Evolutionary conservation across 768 basidiomycete genomes (phyloP), one percentile per base, ranked within the genome.

Genomic region (Inosperma sp.): DNA sequence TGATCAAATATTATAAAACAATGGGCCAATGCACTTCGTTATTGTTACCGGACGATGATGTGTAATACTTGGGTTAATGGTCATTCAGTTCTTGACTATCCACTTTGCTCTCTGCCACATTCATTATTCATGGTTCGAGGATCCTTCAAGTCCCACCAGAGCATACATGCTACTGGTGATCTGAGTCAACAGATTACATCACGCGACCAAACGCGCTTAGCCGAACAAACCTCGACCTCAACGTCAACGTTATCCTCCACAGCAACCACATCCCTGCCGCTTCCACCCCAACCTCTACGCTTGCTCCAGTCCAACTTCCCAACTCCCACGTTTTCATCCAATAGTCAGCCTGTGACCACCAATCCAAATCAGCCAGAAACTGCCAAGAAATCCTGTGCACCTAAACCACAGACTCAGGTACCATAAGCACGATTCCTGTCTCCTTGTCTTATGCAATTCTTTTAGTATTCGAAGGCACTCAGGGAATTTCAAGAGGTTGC

Each of bases 351-450:
- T n/a, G n/a, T n/a, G n/a, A n/a, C n/a, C n/a, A n/a, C n/a, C n/a
- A n/a, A n/a, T n/a, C n/a, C n/a, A n/a, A n/a, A n/a, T n/a, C n/a
- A n/a, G n/a, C n/a, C n/a, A n/a, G n/a, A n/a, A n/a, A n/a, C n/a
- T n/a, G n/a, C n/a, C n/a, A n/a, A n/a, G n/a, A n/a, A n/a, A n/a
- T n/a, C n/a, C n/a, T n/a, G n/a, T n/a, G n/a, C n/a, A n/a, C 40
- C 23, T 14, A 41, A 41, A 26, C 17, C 40, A 22, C 40, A 41
- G 40, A 41, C 40, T 25, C 40, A 41, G 40, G 40, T 41, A 26
- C 14, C 23, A 7, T 25, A n/a, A n/a, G n/a, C n/a, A n/a, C n/a
- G n/a, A n/a, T n/a, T n/a, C n/a, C n/a, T n/a, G n/a, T n/a, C n/a
- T n/a, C n/a, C n/a, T n/a, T n/a, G n/a, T n/a, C n/a, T n/a, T n/a